Evolutionary conservation across 371 early-diverging fungal species (phyloP).

Genomic region (Batkoa obscura): DNA sequence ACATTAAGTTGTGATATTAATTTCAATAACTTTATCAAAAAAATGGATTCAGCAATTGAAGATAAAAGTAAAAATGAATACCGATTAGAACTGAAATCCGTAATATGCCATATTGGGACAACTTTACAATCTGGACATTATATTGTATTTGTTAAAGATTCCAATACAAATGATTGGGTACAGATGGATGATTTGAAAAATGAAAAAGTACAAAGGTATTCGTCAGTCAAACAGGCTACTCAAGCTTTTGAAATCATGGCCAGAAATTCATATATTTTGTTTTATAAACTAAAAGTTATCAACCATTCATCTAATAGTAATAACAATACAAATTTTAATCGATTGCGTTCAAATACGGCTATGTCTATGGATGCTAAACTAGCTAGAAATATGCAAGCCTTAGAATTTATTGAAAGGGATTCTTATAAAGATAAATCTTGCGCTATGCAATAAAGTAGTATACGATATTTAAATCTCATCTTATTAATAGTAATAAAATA

Average conservation of each 20-base stretch:
- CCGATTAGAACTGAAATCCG: slow-evolving; percentile 26
- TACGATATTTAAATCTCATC: no score
- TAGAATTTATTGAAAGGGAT: not conserved
- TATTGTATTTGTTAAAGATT: slow-evolving; percentile 10
- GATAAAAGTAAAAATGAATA: slow-evolving; percentile 16
- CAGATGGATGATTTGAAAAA: not conserved
- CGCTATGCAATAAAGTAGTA: no score
- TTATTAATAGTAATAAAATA: no score
- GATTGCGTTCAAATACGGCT: not conserved
- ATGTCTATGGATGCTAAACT: not conserved
- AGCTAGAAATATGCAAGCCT: not conserved
- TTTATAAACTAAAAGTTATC: not conserved
- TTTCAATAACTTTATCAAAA: slow-evolving; percentile 22
- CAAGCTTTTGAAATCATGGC: not conserved
- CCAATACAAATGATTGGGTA: not conserved
- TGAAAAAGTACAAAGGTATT: not conserved
- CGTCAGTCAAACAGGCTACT: not conserved
- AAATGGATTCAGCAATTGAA: slow-evolving; percentile 2
- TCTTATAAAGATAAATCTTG: no score
- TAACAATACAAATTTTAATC: no score
- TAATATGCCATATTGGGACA: slow-evolving; percentile 28
- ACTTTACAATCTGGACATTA: slow-evolving; percentile 30
- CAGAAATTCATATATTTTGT: not conserved
- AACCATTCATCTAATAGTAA: no score
- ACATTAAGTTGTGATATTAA: slow-evolving; percentile 22